A percentile compares a stretch with the other conserved stretches of the same genome.
These are phyloP conservation scores for Lentinula sp. DNA, from an alignment of 768 basidiomycete genomes.

Conservation along the genomic window DNA sequence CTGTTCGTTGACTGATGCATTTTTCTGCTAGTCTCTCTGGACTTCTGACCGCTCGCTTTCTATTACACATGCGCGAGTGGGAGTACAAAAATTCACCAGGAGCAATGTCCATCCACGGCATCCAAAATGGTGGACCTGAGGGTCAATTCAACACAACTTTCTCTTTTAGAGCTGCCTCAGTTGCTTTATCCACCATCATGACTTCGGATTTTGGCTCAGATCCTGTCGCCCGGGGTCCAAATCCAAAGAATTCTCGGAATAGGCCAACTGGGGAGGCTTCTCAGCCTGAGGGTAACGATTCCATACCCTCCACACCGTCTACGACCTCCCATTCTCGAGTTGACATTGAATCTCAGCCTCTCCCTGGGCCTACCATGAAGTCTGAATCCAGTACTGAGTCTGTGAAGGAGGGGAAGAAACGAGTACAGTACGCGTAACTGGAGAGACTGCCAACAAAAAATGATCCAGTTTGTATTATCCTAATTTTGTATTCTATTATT, in stretches of 20 bases:
- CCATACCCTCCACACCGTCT: neutral
- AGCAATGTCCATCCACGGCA: neutral
- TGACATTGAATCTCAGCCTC: neutral
- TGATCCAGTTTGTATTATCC: too few species aligned
- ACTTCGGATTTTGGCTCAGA: slow-evolving; percentile 1
- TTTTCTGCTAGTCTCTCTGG: neutral
- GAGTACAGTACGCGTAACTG: too few species aligned
- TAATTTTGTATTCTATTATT: too few species aligned
- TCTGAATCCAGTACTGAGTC: neutral
- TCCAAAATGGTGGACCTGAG: neutral
- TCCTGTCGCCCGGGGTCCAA: neutral
- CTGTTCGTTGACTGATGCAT: neutral
- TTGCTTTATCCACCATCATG: neutral
- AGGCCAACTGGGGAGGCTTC: neutral
- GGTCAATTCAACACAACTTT: neutral
- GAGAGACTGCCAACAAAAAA: too few species aligned
- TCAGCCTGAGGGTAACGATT: neutral
- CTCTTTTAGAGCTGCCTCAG: neutral
- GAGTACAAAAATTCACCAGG: neutral
- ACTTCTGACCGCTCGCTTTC: slow-evolving; percentile 5
- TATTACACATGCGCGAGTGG: slow-evolving; percentile 6
- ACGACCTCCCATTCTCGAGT: neutral
- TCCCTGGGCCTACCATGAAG: neutral
- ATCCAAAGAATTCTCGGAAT: neutral
- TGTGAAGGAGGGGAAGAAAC: neutral